Evolutionary conservation across 148 eudicot genomes (phyloP), one percentile per base, ranked within the genome.

Genomic region (Chenopodium berlandieri): DNA sequence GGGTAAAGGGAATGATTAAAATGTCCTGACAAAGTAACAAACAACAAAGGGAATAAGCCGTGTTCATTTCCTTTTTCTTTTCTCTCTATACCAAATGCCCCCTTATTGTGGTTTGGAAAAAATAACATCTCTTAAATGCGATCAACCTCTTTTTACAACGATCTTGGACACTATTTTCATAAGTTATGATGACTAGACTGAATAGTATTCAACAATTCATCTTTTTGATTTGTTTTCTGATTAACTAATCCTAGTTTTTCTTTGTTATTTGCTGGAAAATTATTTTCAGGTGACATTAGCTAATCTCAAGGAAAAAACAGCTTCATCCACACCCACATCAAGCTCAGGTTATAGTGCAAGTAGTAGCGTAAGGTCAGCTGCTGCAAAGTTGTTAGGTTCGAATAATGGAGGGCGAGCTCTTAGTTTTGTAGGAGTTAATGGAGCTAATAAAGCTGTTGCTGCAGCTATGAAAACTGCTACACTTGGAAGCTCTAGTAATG

Each of bases 321-420:
- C 81, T 4, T 87, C 84, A 71, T 72, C 90, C 32, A 56, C 87
- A 63, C 17, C 88, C 19, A 72, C 83, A 72, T 75, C 92, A 46
- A 87, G 88, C 40, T 88, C 92, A 23, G 84, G 85, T 82, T 66
- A 75, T 50, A 84, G 89, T 73, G 92, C 86, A 9, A 84, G 80
- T 74, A 81, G 91, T 87, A 90, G 97, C 64, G 90, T 92, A 79
- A 87, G 89, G 86, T 92, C 90, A 64, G 92, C 92, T 31, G 94
- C 97, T 25, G 91, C 92, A 1, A 88, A 88, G 84, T 72, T 92
- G 20, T 85, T 89, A 74, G 90, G 94, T 71, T 66, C 87, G 12
- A 88, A 88, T 16, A 92, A 90, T 86, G 91, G 92, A 73, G 86
- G 85, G 70, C 80, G 80, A 12, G 83, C 92, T n/a, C 89, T 91